Evolutionary conservation across 2,329 filamentous ascomycete genomes (phyloP), one percentile per base, ranked within the genome.

Genomic region (Nothopassalora personata): DNA sequence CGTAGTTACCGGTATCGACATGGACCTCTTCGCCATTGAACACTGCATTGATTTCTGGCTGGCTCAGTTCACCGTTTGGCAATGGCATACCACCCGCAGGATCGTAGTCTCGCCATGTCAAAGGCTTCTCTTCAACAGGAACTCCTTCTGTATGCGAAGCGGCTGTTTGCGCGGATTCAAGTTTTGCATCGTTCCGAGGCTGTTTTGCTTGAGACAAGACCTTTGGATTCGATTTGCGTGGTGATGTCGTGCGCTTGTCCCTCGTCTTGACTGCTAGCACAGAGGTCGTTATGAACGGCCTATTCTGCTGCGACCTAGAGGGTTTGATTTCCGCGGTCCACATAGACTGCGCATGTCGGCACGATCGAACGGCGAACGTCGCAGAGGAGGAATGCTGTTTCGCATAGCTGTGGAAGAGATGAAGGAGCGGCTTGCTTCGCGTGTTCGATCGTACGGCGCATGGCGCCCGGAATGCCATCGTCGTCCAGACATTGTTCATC

Each of bases 71-170:
- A 57, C 69, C 69, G n/a, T 61, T 56, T 1, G 67, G 67, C 15
- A 74, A 56, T 19, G 72, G 72, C 65, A 74, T 72, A 23, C 72
- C 72, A 6, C 70, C 71, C 45, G 64, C 67, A 15, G 72, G 70
- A 53, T 72, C 71, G 60, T 73, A 75, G 63, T 74, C 71, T 47
- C 71, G 69, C 72, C 72, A 74, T 68, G 72, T 72, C 36, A 71
- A 57, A 34, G 46, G 53, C 19, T 61, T 61, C 13, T 51, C 56
- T 31, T 61, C 64, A 5, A 53, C 46, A 6, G 56, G 28, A 3
- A 65, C 7, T 23, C 69, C 67, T 63, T 71, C 70, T 11, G 67
- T 68, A 58, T 72, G 63, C 10, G 67, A 60, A 23, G 64, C 69
- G 27, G 63, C 60, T 0, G 67, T 67, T 9, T 56, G 66, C 7